phyloP scores from a whole-genome alignment of 2,329 filamentous ascomycete genomes.

The Fusarium mexicanum region DNA sequence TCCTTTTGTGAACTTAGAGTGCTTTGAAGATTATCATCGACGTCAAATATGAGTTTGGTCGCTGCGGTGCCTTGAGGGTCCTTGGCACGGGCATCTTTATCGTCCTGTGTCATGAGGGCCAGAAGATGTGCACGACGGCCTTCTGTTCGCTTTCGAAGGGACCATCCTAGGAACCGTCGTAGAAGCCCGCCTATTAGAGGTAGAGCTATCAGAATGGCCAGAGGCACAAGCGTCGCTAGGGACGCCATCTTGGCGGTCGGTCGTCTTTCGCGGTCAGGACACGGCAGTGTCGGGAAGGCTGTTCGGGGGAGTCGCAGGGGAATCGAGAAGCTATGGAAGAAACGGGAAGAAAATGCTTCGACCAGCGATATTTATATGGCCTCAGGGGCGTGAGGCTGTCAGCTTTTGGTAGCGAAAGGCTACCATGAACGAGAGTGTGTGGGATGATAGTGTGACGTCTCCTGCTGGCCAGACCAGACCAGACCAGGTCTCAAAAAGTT shows the following conservation, averaged over 20 bases:
- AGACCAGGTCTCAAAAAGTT: constrained; percentile 2
- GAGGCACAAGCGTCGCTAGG: constrained; percentile 18
- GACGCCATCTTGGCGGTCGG: neutral
- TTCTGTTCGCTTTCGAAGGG: constrained; percentile 70
- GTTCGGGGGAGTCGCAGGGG: neutral
- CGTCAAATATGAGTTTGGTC: constrained; percentile 68
- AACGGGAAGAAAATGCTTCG: neutral
- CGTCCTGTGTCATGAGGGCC: constrained; percentile 59
- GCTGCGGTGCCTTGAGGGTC: constrained; percentile 55
- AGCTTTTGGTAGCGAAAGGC: constrained; percentile 5
- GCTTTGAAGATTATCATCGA: constrained; percentile 46
- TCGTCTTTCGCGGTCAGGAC: neutral
- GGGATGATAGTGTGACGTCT: constrained; percentile 32
- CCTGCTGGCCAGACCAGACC: neutral
- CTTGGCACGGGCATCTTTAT: constrained; percentile 51
- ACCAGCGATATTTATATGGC: constrained; percentile 4
- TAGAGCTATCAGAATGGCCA: constrained; percentile 37
- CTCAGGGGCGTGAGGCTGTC: constrained; percentile 16
- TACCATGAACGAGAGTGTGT: constrained; percentile 13
- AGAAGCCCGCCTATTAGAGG: constrained; percentile 45
- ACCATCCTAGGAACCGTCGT: constrained; percentile 65
- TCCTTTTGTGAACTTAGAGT: constrained; percentile 58
- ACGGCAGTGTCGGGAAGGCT: neutral
- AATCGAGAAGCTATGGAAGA: neutral
- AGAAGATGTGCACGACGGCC: constrained; percentile 69